Percentiles rank a stretch among this genome's conserved stretches.
phyloP scores from a whole-genome alignment of 75 land plant species.

The Azolla pinnata region DNA sequence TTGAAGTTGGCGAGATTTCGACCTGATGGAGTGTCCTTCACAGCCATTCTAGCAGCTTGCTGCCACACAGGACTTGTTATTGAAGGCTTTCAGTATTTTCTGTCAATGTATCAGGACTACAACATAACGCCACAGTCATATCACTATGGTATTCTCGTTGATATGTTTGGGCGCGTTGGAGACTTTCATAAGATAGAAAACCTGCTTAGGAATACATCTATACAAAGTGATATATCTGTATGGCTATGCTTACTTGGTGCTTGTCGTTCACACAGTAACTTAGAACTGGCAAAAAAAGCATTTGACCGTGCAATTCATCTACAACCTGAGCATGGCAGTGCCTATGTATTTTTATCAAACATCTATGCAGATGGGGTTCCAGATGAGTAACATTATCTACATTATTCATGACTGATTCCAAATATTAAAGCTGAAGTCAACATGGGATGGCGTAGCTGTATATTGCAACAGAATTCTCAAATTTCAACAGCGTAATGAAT shows the following conservation, averaged over 20 bases:
- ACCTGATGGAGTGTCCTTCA: conserved; percentile 45
- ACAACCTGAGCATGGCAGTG: conserved; percentile 32
- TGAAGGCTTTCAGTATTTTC: conserved; percentile 15
- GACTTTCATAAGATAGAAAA: conserved; percentile 14
- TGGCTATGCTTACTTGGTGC: conserved; percentile 60
- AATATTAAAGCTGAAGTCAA: too few relatives aligned
- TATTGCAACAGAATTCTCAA: too few relatives aligned
- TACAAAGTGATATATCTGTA: conserved; percentile 6
- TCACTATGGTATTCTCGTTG: conserved; percentile 27
- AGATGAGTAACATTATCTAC: too few relatives aligned
- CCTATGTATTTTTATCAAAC: conserved; percentile 58
- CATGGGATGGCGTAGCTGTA: too few relatives aligned
- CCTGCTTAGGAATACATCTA: conserved; percentile 14
- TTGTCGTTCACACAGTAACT: conserved; percentile 49
- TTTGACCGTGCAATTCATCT: conserved; percentile 35
- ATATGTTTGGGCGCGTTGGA: conserved; percentile 20
- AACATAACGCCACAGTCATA: conserved; percentile 16
- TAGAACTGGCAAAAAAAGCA: conserved; percentile 30
- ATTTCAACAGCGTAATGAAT: too few relatives aligned
- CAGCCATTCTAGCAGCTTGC: conserved; percentile 44
- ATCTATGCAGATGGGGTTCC: conserved; percentile 35
- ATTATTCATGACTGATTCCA: too few relatives aligned
- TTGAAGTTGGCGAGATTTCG: neutral
- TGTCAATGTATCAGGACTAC: conserved; percentile 13
- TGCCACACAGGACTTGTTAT: conserved; percentile 38